These are phyloP conservation scores for Tetrastigma voinierianum DNA, from an alignment of 164 flowering plant genomes.

Conservation along the genomic window DNA sequence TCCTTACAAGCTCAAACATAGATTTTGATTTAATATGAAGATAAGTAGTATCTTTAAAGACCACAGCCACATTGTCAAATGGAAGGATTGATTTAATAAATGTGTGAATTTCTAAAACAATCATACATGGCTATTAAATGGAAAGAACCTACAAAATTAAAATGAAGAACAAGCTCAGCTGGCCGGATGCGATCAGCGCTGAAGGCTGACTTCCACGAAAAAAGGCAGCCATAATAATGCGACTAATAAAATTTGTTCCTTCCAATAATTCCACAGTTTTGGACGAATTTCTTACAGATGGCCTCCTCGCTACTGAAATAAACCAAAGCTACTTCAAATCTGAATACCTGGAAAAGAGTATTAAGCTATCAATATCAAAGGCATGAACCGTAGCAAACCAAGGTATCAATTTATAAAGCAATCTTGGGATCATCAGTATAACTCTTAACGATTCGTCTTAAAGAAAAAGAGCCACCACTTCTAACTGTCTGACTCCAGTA, in stretches of 20 bases:
- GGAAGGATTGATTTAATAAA: too few species aligned
- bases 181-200: conserved; percentile 83
- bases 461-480: not conserved
- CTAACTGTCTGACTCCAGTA: not conserved
- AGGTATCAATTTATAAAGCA: not conserved
- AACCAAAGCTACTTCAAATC: conserved; percentile 95
- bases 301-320: conserved; percentile 88
- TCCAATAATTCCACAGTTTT: conserved; percentile 86
- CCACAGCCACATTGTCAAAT: too few species aligned
- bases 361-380: not conserved
- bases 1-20: too few species aligned
- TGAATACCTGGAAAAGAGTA: conserved; percentile 63
- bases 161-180: conserved; percentile 41
- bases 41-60: too few species aligned
- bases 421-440: not conserved
- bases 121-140: not conserved
- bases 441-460: not conserved
- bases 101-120: not conserved
- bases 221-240: conserved; percentile 83
- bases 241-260: conserved; percentile 95
- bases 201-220: conserved; percentile 89
- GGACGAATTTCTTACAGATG: conserved; percentile 78
- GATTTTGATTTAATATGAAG: too few species aligned
- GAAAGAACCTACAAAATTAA: not conserved
- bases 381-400: not conserved